Evolutionary conservation across 257 asterid genomes (phyloP).

Genomic region (Solanum acaule): DNA sequence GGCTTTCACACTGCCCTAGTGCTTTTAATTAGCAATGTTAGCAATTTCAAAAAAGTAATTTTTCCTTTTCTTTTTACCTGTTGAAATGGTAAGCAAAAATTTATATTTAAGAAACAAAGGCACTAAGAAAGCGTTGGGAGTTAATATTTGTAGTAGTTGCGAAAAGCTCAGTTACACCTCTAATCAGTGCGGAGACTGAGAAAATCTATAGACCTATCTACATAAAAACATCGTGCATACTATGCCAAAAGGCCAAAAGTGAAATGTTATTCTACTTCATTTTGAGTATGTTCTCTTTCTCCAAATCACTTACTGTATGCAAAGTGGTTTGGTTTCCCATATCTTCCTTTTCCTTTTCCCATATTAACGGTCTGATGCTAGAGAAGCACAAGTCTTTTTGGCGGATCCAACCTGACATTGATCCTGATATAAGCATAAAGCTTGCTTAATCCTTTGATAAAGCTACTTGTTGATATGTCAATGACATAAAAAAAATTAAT

Average conservation of each 20-base stretch:
- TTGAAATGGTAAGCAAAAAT: background rate
- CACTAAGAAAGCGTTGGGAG: background rate
- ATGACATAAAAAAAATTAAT: background rate
- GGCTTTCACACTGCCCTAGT: background rate
- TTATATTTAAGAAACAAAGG: background rate
- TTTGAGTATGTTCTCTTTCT: background rate
- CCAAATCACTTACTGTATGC: background rate
- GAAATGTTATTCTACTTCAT: background rate
- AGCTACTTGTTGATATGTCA: background rate
- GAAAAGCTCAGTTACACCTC: background rate
- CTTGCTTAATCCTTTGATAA: background rate
- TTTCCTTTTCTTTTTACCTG: background rate
- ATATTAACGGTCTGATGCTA: background rate
- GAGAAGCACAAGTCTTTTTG: background rate
- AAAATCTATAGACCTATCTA: background rate
- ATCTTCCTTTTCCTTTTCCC: background rate
- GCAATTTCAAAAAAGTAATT: too few species aligned
- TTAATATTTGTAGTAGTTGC: background rate
- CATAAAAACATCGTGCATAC: background rate
- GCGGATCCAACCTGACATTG: background rate
- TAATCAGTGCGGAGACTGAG: background rate
- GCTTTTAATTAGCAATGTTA: background rate
- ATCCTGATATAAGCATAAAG: background rate
- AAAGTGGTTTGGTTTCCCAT: background rate
- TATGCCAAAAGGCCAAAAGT: background rate